These are phyloP conservation scores for Microsporum ferrugineum DNA, from an alignment of 2,329 filamentous ascomycete genomes.

Conservation along the genomic window DNA sequence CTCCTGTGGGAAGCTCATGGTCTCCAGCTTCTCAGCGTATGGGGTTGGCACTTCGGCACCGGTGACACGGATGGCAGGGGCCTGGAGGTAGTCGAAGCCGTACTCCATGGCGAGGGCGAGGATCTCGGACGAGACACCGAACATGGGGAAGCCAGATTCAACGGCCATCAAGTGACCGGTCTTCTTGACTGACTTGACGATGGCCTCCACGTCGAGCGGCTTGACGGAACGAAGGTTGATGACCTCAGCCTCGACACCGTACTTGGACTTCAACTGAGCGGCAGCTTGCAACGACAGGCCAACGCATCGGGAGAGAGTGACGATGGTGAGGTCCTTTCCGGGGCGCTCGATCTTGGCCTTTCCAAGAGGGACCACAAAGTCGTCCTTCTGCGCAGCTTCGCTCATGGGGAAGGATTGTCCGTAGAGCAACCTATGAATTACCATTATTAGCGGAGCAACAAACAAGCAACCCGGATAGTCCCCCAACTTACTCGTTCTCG, in stretches of 20 bases:
- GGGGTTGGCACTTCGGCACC: constrained; percentile 96
- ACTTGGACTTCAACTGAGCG: constrained; percentile 87
- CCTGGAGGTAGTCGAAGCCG: constrained; percentile 92
- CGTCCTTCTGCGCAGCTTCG: constrained; percentile 85
- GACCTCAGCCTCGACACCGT: constrained; percentile 89
- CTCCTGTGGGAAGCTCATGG: constrained; percentile 90
- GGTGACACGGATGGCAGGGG: constrained; percentile 84
- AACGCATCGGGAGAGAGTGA: constrained; percentile 87
- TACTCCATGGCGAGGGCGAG: constrained; percentile 95
- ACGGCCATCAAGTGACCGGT: constrained; percentile 82
- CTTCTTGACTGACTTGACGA: constrained; percentile 98
- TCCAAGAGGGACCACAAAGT: constrained; percentile 94
- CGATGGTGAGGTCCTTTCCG: constrained; percentile 92
- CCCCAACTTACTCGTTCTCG: constrained; percentile 57
- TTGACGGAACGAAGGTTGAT: constrained; percentile 98
- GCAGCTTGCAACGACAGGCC: constrained; percentile 82
- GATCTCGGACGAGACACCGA: constrained; percentile 85
- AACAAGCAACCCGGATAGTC: not conserved
- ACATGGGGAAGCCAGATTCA: constrained; percentile 92
- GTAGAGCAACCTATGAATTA: constrained; percentile 56
- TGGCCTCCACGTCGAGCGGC: constrained; percentile 88
- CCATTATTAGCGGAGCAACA: not conserved
- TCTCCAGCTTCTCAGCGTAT: constrained; percentile 84
- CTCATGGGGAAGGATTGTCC: constrained; percentile 94
- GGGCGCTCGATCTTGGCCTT: constrained; percentile 98